Conservation (phyloP, 148 eudicot species). For the Drosera capensis region DNA sequence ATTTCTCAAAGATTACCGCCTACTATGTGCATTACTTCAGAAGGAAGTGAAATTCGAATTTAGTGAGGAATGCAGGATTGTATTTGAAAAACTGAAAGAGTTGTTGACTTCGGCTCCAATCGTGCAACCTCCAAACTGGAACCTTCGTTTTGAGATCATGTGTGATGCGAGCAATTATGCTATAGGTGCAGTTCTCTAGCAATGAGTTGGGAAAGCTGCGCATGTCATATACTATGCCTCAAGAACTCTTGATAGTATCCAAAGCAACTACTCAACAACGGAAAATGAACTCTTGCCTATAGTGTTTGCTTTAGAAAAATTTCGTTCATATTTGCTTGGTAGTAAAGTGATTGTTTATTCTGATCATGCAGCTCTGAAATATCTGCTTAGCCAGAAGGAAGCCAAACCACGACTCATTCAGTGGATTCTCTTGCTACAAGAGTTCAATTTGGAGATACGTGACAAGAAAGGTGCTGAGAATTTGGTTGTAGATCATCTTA, state of each 20-base stretch:
- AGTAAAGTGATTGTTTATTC: neutral
- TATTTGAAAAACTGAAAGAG: conserved; percentile 5
- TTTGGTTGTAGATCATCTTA: no score
- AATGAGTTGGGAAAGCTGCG: neutral
- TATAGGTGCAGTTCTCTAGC: neutral
- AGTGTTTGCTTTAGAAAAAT: neutral
- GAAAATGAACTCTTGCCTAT: neutral
- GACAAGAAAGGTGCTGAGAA: no score
- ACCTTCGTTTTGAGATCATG: conserved; percentile 5
- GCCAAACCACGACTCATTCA: conserved; percentile 1
- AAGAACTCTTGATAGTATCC: neutral
- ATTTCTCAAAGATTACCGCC: conserved; percentile 1
- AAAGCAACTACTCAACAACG: neutral
- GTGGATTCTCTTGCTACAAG: neutral
- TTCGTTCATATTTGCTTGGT: conserved; percentile 6
- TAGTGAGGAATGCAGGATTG: conserved; percentile 2
- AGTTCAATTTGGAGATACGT: no score
- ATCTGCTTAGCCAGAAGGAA: neutral
- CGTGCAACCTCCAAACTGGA: neutral
- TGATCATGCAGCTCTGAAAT: conserved; percentile 5
- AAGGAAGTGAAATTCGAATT: conserved; percentile 5
- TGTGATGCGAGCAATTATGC: neutral
- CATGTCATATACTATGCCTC: conserved; percentile 1
- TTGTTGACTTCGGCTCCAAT: conserved; percentile 3
- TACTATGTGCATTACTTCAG: conserved; percentile 2